These are phyloP conservation scores for Aspergillus funiculosus DNA, from an alignment of 495 filamentous ascomycete species.

Conservation along the genomic window DNA sequence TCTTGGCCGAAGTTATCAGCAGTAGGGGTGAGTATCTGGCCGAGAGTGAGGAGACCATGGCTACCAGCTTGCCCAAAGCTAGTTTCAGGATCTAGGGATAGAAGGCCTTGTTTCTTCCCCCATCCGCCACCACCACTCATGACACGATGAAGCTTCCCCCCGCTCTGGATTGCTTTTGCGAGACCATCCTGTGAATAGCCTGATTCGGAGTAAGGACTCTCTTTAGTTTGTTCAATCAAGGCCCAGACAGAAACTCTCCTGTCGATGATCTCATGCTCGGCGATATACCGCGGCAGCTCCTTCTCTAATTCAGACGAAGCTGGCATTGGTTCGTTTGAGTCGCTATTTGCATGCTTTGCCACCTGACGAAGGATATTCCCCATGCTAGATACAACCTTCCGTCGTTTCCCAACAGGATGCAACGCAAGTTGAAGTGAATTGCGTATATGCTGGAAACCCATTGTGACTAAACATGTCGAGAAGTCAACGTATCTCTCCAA, in stretches of 20 bases:
- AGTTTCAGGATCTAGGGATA: constrained; percentile 73
- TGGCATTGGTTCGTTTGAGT: constrained; percentile 45
- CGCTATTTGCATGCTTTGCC: constrained; percentile 39
- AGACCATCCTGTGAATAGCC: constrained; percentile 21
- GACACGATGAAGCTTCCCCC: constrained; percentile 57
- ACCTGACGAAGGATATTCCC: constrained; percentile 78
- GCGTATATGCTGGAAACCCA: constrained; percentile 15
- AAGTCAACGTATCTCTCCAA: constrained; percentile 27
- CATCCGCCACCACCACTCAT: constrained; percentile 88
- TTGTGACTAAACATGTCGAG: constrained; percentile 27
- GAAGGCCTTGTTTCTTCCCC: constrained; percentile 76
- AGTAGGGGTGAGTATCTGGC: constrained; percentile 21
- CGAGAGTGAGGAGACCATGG: constrained; percentile 15
- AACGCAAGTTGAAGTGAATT: constrained; percentile 46
- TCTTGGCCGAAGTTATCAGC: constrained; percentile 11
- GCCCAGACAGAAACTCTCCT: constrained; percentile 69
- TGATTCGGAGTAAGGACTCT: constrained; percentile 15
- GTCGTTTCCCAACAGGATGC: constrained; percentile 57
- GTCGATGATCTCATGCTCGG: constrained; percentile 37
- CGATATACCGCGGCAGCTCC: constrained; percentile 55
- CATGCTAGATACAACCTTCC: constrained; percentile 59
- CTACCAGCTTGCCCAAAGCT: constrained; percentile 24
- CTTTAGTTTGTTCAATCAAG: constrained; percentile 44
- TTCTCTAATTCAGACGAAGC: constrained; percentile 73
- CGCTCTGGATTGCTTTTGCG: constrained; percentile 26